Conservation (phyloP, 2,329 filamentous ascomycete species). For the Stagonosporopsis tanaceti region DNA sequence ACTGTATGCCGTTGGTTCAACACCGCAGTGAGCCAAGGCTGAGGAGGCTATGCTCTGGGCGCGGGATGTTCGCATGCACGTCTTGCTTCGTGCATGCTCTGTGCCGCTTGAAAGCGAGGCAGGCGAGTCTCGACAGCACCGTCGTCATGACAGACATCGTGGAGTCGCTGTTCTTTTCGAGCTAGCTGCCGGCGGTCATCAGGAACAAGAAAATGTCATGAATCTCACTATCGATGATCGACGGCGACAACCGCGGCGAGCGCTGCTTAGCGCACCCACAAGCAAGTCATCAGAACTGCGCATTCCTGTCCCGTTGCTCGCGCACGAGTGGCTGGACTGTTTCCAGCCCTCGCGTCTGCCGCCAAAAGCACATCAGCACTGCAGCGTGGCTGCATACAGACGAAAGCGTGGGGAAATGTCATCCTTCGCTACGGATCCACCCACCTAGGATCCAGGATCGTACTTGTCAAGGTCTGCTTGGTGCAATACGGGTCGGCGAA, state of each 20-base stretch:
- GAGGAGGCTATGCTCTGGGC: slow-evolving; percentile 18
- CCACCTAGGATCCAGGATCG: slow-evolving; percentile 4
- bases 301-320: slow-evolving; percentile 2
- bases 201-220: slow-evolving; percentile 20
- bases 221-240: slow-evolving; percentile 17
- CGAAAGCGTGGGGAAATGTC: slow-evolving; percentile 11
- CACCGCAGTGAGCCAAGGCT: slow-evolving; percentile 6
- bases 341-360: slow-evolving; percentile 11
- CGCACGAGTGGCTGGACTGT: slow-evolving; percentile 9
- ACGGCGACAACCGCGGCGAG: slow-evolving; percentile 20
- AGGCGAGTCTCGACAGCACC: not conserved
- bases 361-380: slow-evolving; percentile 16
- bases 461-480: slow-evolving; percentile 8
- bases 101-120: slow-evolving; percentile 1
- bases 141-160: not conserved
- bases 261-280: slow-evolving; percentile 14
- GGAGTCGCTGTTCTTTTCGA: slow-evolving; percentile 4
- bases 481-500: slow-evolving; percentile 5
- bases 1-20: slow-evolving; percentile 1
- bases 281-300: slow-evolving; percentile 6
- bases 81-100: slow-evolving; percentile 2
- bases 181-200: slow-evolving; percentile 14
- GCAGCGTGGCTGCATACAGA: slow-evolving; percentile 9
- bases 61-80: slow-evolving; percentile 5
- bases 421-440: slow-evolving; percentile 7